Conservation (phyloP, 352 stramenopile genomes). For the Globisporangium uncinulatum region DNA sequence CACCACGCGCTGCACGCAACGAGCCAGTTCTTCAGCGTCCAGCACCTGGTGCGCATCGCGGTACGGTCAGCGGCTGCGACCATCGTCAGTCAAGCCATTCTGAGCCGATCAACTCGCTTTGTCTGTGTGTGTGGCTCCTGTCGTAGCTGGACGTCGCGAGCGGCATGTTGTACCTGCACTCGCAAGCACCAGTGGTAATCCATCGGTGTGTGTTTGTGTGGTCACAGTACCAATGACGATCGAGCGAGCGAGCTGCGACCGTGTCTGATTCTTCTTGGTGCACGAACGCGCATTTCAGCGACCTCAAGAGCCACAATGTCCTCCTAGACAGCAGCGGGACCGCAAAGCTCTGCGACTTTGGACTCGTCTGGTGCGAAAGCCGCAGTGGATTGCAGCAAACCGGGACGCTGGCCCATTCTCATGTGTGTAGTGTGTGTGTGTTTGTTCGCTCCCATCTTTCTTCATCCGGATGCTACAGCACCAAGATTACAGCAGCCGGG, state of each 20-base stretch:
- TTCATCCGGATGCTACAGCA: slow-evolving; percentile 25
- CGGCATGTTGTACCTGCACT: slow-evolving; percentile 88
- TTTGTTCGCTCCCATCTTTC: background rate
- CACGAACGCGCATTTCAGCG: slow-evolving; percentile 19
- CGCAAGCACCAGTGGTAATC: slow-evolving; percentile 71
- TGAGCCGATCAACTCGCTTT: too few species aligned
- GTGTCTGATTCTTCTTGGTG: background rate
- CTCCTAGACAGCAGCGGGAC: slow-evolving; percentile 61
- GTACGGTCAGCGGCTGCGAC: slow-evolving; percentile 13
- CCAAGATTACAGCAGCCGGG: slow-evolving; percentile 68
- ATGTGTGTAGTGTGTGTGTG: too few species aligned
- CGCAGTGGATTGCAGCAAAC: background rate
- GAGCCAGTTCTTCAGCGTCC: slow-evolving; percentile 44
- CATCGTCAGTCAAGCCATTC: background rate
- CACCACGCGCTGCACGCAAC: slow-evolving; percentile 55
- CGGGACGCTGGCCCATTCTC: too few species aligned
- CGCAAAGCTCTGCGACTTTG: slow-evolving; percentile 92
- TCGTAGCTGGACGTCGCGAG: slow-evolving; percentile 62
- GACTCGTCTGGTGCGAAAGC: slow-evolving; percentile 50
- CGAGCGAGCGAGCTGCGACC: background rate
- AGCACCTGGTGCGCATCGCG: slow-evolving; percentile 45
- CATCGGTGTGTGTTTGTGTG: slow-evolving; percentile 42
- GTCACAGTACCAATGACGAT: background rate
- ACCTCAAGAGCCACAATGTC: slow-evolving; percentile 90
- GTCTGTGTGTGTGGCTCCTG: background rate